phyloP scores from a whole-genome alignment of 208 protist genomes.

The Trypanosoma theileri region DNA sequence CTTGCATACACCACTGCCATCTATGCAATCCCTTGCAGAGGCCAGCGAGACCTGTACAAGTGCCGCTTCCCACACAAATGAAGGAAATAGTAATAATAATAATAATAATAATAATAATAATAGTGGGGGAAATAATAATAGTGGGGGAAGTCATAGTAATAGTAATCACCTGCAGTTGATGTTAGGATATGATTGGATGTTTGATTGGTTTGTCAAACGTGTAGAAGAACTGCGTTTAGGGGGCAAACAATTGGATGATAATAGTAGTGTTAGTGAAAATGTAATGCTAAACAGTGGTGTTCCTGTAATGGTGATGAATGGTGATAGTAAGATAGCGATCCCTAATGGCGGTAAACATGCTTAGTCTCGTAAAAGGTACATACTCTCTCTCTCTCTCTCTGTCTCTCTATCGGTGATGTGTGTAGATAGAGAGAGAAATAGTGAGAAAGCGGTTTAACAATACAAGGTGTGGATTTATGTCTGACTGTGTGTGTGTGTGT shows the following conservation, averaged over 20 bases:
- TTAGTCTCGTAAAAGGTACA: too few species aligned
- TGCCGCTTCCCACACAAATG: not conserved
- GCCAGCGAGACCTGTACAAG: not conserved
- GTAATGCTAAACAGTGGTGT: too few species aligned
- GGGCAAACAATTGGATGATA: constrained; percentile 18
- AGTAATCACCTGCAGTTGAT: not conserved
- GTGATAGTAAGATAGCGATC: too few species aligned
- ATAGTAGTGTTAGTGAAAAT: too few species aligned
- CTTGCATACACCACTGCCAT: not conserved
- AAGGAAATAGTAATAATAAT: not conserved
- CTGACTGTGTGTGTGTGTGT: too few species aligned
- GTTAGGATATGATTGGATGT: constrained; percentile 72
- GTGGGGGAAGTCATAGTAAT: not conserved
- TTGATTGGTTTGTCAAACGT: constrained; percentile 86
- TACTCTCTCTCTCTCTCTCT: too few species aligned
- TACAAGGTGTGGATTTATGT: too few species aligned
- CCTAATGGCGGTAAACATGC: too few species aligned
- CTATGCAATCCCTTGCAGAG: not conserved
- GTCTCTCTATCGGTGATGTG: too few species aligned
- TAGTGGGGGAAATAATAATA: not conserved
- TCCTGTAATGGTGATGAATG: too few species aligned
- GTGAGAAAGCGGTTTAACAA: too few species aligned
- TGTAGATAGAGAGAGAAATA: too few species aligned
- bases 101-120: not conserved
- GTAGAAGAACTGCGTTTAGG: constrained; percentile 42